phyloP scores from a whole-genome alignment of 306 rosid species.

The Phaseolus lunatus region DNA sequence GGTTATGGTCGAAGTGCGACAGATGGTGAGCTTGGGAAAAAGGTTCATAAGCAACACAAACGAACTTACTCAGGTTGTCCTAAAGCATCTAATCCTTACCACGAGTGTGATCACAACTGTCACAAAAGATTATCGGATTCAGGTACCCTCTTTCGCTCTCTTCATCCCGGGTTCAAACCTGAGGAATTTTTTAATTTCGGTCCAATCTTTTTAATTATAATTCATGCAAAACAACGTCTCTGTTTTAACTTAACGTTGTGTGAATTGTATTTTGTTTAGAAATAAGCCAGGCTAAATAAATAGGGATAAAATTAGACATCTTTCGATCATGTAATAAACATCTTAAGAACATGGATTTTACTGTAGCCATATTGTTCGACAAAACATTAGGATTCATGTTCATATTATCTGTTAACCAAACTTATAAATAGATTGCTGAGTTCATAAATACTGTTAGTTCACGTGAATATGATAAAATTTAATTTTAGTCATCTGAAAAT shows the following conservation, averaged over 20 bases:
- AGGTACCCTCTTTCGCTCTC: slow-evolving; percentile 41
- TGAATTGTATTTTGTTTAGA: background rate
- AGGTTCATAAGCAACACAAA: slow-evolving; percentile 38
- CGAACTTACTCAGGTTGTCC: slow-evolving; percentile 45
- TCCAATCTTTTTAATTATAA: background rate
- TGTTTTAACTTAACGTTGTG: background rate
- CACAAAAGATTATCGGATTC: slow-evolving; percentile 48
- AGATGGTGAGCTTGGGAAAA: slow-evolving; percentile 50
- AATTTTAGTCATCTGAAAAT: background rate
- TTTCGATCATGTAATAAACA: too few relatives aligned
- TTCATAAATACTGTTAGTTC: background rate
- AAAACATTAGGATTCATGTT: background rate
- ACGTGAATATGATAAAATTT: background rate
- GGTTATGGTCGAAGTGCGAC: slow-evolving; percentile 52
- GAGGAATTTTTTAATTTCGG: background rate
- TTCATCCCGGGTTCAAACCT: background rate
- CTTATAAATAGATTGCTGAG: background rate
- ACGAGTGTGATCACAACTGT: slow-evolving; percentile 55
- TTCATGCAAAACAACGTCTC: background rate
- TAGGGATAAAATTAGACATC: slow-evolving; percentile 2
- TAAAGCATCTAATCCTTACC: slow-evolving; percentile 70
- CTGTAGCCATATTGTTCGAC: slow-evolving; percentile 9
- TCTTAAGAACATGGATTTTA: too few relatives aligned
- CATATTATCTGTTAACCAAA: background rate
- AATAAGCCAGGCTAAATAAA: background rate